Evolutionary conservation across 306 rosid species (phyloP), one percentile per base, ranked within the genome.

Genomic region (Vigna hirtella): DNA sequence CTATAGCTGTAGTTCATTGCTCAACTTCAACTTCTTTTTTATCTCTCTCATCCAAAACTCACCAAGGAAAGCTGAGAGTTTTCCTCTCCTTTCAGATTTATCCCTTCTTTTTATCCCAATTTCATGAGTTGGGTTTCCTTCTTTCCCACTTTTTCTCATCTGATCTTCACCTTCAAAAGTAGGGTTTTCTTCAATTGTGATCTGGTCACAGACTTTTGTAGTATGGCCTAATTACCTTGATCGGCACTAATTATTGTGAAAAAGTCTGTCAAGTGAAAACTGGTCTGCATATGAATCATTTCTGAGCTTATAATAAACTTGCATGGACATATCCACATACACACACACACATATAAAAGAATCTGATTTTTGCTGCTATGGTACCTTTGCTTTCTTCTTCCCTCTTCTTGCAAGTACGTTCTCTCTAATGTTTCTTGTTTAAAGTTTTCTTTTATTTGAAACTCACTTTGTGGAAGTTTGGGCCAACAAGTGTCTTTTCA

Each of bases 141-240:
- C 5, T 52, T 59, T 59, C 20, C 6, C 61, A 55, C 10, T 13
- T 51, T 49, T 50, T 15, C 72, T 34, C 67, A 17, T 74, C 76
- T 69, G 28, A 20, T 75, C 77, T 67, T 73, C 72, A 15, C 24
- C n/a, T 58, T 59, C 32, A 34, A 74, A 74, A 62, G 43, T 70
- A 78, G 79, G 88, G 84, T 82, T 85, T 74, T 65, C 57, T 24
- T 64, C 22, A 2, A 61, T 58, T 45, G 71, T 81, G 83, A 77
- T 73, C 24, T 73, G 72, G 75, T 70, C 57, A 10, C 15, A 28
- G 56, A 48, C 8, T 77, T n/a, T 45, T 66, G 6, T 66, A 64
- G 49, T 49, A 34, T 58, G 30, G 32, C 20, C 61, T 56, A 34
- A 74, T 42, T 66, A 50, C 49, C 6, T 17, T 56, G 49, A 40